These are phyloP conservation scores for Entomortierella lignicola DNA, from an alignment of 192 early-diverging fungal genomes.

Conservation along the genomic window DNA sequence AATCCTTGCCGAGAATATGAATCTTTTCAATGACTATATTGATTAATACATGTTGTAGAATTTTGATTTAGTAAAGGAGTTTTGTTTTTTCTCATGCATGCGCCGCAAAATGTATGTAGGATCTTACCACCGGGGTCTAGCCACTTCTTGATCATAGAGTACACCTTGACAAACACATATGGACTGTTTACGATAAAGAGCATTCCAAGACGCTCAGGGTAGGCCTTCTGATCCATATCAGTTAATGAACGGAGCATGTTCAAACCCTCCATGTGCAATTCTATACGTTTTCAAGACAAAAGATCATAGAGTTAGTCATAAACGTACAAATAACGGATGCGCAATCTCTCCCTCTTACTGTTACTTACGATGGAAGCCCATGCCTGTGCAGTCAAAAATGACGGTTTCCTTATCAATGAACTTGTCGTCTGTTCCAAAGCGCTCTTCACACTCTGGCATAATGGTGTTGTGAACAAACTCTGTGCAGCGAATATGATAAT, in stretches of 20 bases:
- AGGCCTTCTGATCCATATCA: constrained; percentile 91
- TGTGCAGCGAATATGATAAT: constrained; percentile 77
- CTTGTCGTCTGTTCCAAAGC: constrained; percentile 62
- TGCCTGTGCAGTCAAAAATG: constrained; percentile 92
- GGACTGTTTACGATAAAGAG: constrained; percentile 96
- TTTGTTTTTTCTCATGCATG: too few species aligned
- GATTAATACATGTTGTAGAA: too few species aligned
- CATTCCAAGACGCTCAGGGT: constrained; percentile 93
- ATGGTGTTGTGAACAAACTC: constrained; percentile 76
- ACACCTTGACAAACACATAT: constrained; percentile 85
- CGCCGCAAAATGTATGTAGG: too few species aligned
- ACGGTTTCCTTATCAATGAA: constrained; percentile 85
- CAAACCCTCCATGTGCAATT: constrained; percentile 73
- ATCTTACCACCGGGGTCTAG: constrained; percentile 80
- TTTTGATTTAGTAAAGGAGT: too few species aligned
- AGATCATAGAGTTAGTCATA: not conserved
- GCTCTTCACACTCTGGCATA: constrained; percentile 84
- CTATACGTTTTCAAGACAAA: constrained; percentile 28
- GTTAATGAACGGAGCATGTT: constrained; percentile 79
- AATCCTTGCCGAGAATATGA: constrained; percentile 74
- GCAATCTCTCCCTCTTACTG: not conserved
- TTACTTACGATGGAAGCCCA: constrained; percentile 77
- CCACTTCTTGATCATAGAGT: constrained; percentile 81
- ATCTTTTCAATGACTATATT: constrained; percentile 67
- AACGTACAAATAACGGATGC: not conserved